These are phyloP conservation scores for Camelina neglecta DNA, from an alignment of 345 rosid species.

Conservation along the genomic window DNA sequence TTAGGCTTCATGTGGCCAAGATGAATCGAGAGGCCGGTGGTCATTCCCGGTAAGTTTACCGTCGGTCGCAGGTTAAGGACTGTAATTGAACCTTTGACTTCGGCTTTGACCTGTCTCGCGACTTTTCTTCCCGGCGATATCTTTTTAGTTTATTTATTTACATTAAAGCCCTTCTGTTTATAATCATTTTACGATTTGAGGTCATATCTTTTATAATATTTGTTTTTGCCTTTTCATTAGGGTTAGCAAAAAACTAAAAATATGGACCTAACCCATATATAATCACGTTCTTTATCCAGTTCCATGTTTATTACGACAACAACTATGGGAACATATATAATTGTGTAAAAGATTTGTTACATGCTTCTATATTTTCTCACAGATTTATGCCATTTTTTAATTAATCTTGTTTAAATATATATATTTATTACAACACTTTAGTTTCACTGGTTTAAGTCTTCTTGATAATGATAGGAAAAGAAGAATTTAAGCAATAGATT, in stretches of 20 bases:
- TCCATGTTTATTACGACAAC: constrained; percentile 11
- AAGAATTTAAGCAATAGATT: too few relatives aligned
- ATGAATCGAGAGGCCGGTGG: background rate
- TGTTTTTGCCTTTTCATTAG: too few relatives aligned
- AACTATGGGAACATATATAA: background rate
- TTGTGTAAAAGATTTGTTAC: too few relatives aligned
- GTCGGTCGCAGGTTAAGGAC: background rate
- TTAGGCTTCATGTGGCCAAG: background rate
- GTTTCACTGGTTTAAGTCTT: too few relatives aligned
- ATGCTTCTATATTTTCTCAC: background rate
- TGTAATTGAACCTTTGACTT: background rate
- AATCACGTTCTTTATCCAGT: constrained; percentile 37
- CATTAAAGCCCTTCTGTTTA: background rate
- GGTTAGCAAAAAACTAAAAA: constrained; percentile 37
- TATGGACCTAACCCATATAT: constrained; percentile 35
- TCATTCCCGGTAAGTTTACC: background rate
- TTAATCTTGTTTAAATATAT: background rate
- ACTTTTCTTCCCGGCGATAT: background rate
- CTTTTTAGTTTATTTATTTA: constrained; percentile 3
- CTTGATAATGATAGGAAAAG: too few relatives aligned
- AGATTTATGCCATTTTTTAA: background rate
- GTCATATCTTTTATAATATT: too few relatives aligned
- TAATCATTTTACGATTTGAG: background rate
- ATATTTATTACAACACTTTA: background rate
- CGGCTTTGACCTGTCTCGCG: background rate